phyloP scores from a whole-genome alignment of 371 early-diverging fungal species.

The Nosema bombycis region DNA sequence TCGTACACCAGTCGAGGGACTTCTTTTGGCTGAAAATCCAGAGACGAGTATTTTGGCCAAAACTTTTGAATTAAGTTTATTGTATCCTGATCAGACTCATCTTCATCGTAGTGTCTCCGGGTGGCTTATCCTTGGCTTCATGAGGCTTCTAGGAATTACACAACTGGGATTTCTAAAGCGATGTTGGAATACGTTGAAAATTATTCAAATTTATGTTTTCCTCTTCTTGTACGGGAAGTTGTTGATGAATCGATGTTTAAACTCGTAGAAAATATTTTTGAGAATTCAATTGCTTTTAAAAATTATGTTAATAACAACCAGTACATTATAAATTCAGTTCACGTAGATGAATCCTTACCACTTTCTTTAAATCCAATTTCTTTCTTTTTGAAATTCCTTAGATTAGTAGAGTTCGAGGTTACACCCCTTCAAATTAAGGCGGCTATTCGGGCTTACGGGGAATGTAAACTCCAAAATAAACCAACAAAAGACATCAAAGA shows the following conservation, averaged over 20 bases:
- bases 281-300: background rate
- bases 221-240: background rate
- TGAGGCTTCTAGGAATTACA: background rate
- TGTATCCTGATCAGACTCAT: background rate
- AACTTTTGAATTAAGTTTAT: conserved; percentile 32
- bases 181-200: background rate
- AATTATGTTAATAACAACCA: conserved; percentile 13
- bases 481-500: background rate
- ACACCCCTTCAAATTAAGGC: conserved; percentile 7
- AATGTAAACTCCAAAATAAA: conserved; percentile 2
- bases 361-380: background rate
- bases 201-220: background rate
- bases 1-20: conserved; percentile 9
- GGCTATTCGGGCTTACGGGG: conserved; percentile 21
- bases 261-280: background rate
- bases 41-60: conserved; percentile 18
- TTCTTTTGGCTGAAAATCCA: conserved; percentile 5
- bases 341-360: background rate
- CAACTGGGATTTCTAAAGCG: background rate
- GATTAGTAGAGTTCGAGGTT: conserved; percentile 16
- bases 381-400: conserved; percentile 8
- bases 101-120: background rate
- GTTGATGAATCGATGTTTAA: background rate
- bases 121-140: background rate
- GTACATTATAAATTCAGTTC: background rate